A percentile compares a stretch with the other conserved stretches of the same genome.
phyloP scores from a whole-genome alignment of 1,284 basidiomycete genomes.

The Tylopilus orsonianus region DNA sequence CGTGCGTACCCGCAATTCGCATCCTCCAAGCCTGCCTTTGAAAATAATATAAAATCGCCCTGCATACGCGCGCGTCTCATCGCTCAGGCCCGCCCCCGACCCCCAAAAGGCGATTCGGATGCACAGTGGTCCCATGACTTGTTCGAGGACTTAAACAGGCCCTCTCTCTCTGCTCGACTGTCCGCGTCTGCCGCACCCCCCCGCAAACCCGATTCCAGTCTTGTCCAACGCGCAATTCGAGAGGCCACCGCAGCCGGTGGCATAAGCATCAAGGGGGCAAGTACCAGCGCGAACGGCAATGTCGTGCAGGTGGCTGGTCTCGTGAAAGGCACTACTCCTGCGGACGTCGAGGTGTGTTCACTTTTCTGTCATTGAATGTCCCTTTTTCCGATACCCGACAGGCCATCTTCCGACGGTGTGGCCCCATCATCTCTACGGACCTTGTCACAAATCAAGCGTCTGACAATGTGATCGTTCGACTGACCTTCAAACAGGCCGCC shows the following conservation, averaged over 20 bases:
- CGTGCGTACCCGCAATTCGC: conserved; percentile 51
- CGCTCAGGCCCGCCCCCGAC: conserved; percentile 35
- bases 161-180: conserved; percentile 63
- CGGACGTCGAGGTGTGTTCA: conserved; percentile 69
- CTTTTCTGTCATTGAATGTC: background rate
- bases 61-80: too few species aligned
- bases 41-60: conserved; percentile 20
- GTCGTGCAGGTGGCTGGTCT: conserved; percentile 77
- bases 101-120: conserved; percentile 67
- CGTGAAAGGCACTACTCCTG: conserved; percentile 75
- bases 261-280: conserved; percentile 75
- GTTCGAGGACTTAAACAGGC: conserved; percentile 54
- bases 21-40: conserved; percentile 27
- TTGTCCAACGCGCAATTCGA: conserved; percentile 56
- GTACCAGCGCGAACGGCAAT: conserved; percentile 51
- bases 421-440: conserved; percentile 60
- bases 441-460: conserved; percentile 39
- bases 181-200: conserved; percentile 35
- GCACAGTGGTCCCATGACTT: conserved; percentile 72
- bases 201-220: conserved; percentile 42
- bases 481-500: conserved; percentile 68
- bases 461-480: conserved; percentile 61
- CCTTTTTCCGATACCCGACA: conserved; percentile 24
- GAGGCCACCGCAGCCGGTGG: conserved; percentile 44
- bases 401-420: conserved; percentile 84